Evolutionary conservation across 345 rosid genomes (phyloP), one percentile per base, ranked within the genome.

Genomic region (Adansonia digitata): DNA sequence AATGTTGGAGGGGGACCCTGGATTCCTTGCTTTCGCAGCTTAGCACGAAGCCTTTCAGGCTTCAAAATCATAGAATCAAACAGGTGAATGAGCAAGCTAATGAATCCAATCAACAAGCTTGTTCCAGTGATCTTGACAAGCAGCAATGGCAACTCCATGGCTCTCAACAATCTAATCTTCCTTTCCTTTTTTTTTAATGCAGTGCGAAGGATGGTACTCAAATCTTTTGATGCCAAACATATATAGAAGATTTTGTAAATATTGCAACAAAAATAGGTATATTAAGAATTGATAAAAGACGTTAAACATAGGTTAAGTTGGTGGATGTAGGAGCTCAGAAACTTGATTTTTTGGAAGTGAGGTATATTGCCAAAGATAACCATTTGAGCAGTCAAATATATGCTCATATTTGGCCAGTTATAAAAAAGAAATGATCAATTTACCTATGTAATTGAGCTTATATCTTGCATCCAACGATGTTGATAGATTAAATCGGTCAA

Each of bases 1-100:
- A 81, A 71, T 2, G 77, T 26, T 0, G 83, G 82, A 2, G 72
- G 35, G 20, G 86, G 88, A 20, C 88, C 88, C 2, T 37, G 22
- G 62, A 85, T 76, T 49, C 61, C 61, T 24, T 57, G 62, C 34
- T 57, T 57, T 4, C 17, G 34, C 34, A 57, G 35, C 62, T 57
- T 46, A 34, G 77, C 51, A 20, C 84, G 71, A 17, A 80, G 77
- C 77, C 71, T 81, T 46, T 29, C 27, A 31, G 88, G 88, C 71
- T 76, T 76, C 27, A 63, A 18, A 62, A 62, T 62, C 67, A 62
- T 62, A 5, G 67, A 62, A 35, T 9, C 43, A 37, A 62, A 35
- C 7, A 35, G 12, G 26, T 62, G 20, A 7, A 62, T 34, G 26
- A 35, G 5, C 67, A 62, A 1, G 10, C 11, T 45, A 35, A 35